Conservation (phyloP, 73 alveolate genomes). For the Blepharisma japonicum region DNA sequence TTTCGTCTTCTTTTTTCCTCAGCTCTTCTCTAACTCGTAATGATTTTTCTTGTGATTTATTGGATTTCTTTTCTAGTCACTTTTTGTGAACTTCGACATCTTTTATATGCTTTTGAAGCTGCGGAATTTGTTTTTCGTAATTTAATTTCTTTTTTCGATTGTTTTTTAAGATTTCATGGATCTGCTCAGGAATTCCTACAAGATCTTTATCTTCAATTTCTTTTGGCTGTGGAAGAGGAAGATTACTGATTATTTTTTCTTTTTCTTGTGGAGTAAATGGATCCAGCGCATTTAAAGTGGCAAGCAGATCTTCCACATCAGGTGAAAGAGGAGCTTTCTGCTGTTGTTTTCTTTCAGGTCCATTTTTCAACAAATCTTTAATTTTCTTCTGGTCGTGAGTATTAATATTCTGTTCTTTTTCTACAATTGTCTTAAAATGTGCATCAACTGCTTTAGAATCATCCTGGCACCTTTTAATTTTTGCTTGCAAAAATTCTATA, state of each 20-base stretch:
- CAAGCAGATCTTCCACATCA: neutral
- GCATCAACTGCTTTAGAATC: conserved; percentile 11
- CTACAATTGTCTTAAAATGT: neutral
- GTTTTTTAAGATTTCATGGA: neutral
- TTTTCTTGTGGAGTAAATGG: conserved; percentile 22
- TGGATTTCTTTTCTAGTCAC: neutral
- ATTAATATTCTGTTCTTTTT: neutral
- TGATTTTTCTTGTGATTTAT: neutral
- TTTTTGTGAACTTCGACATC: conserved; percentile 26
- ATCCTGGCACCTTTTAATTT: conserved; percentile 9
- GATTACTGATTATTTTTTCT: conserved; percentile 2
- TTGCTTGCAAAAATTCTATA: neutral
- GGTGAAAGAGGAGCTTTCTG: neutral
- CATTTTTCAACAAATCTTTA: neutral
- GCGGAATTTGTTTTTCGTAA: neutral
- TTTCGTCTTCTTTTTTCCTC: conserved; percentile 30
- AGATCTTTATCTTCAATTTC: conserved; percentile 20
- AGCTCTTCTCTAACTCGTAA: neutral
- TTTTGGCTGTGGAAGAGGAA: neutral
- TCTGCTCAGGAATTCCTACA: neutral
- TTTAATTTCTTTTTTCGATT: conserved; percentile 1
- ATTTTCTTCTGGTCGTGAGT: neutral
- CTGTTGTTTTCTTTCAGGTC: conserved; percentile 6
- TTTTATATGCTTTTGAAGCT: conserved; percentile 8
- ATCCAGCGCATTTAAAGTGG: neutral